Evolutionary conservation across 768 basidiomycete species (phyloP).

Genomic region (Boletales sp.): DNA sequence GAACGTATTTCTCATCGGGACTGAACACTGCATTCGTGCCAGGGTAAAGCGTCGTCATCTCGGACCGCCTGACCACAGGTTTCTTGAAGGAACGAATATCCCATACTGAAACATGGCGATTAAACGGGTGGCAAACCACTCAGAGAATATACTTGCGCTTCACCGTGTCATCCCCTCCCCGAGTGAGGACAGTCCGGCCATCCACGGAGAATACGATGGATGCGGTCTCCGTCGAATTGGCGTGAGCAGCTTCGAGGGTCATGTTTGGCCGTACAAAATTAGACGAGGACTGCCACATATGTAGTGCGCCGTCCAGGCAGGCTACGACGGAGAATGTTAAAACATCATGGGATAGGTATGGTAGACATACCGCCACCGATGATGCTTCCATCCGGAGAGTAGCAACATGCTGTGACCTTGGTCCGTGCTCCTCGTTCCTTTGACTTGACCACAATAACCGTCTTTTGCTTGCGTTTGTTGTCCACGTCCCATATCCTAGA

Average conservation of each 20-base stretch:
- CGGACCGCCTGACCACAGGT: slow-evolving; percentile 66
- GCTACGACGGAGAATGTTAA: slow-evolving; percentile 42
- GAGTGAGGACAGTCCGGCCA: slow-evolving; percentile 75
- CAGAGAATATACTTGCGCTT: slow-evolving; percentile 65
- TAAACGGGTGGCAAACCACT: slow-evolving; percentile 1
- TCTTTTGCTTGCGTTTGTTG: slow-evolving; percentile 90
- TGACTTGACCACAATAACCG: slow-evolving; percentile 93
- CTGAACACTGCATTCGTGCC: slow-evolving; percentile 94
- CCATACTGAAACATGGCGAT: slow-evolving; percentile 64
- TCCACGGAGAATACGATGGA: slow-evolving; percentile 88
- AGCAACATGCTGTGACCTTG: slow-evolving; percentile 82
- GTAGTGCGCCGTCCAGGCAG: slow-evolving; percentile 87
- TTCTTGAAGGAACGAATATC: slow-evolving; percentile 89
- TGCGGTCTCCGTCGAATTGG: slow-evolving; percentile 81
- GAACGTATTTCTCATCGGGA: slow-evolving; percentile 85
- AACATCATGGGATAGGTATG: slow-evolving; percentile 7
- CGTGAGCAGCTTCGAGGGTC: slow-evolving; percentile 83
- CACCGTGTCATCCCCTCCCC: slow-evolving; percentile 93
- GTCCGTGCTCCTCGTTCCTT: slow-evolving; percentile 94
- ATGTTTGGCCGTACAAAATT: slow-evolving; percentile 92
- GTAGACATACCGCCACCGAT: slow-evolving; percentile 76
- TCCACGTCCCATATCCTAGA: slow-evolving; percentile 91
- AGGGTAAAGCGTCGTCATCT: slow-evolving; percentile 77
- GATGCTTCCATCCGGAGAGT: slow-evolving; percentile 83
- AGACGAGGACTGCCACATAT: slow-evolving; percentile 88